A percentile compares a stretch with the other conserved stretches of the same genome.
These are phyloP conservation scores for Mortierella alpina DNA, from an alignment of 192 early-diverging fungal species.

Conservation along the genomic window DNA sequence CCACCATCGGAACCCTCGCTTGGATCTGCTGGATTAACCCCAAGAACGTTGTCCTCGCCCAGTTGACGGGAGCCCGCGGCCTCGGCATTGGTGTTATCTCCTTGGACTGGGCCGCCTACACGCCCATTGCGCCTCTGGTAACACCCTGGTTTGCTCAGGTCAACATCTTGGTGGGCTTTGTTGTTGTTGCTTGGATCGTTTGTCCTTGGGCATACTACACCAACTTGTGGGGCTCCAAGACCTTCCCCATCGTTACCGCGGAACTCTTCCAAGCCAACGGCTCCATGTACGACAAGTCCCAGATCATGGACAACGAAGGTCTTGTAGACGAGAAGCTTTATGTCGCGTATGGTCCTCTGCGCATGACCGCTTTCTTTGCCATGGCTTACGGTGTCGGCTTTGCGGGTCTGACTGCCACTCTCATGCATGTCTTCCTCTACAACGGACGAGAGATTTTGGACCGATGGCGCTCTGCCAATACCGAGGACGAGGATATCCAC, in stretches of 20 bases:
- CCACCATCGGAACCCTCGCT: slow-evolving; percentile 55
- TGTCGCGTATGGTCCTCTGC: slow-evolving; percentile 54
- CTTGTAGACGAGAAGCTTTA: slow-evolving; percentile 50
- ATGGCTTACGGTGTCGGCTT: slow-evolving; percentile 62
- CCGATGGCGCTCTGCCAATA: slow-evolving; percentile 52
- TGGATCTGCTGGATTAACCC: slow-evolving; percentile 62
- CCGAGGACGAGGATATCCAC: slow-evolving; percentile 67
- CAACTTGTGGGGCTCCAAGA: slow-evolving; percentile 57
- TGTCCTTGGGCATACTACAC: slow-evolving; percentile 58
- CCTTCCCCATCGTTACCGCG: slow-evolving; percentile 49
- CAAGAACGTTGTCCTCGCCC: slow-evolving; percentile 48
- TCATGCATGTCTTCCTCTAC: slow-evolving; percentile 71
- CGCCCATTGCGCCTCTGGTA: slow-evolving; percentile 53
- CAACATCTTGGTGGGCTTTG: slow-evolving; percentile 61
- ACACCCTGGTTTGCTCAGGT: slow-evolving; percentile 55
- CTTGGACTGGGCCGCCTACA: slow-evolving; percentile 69
- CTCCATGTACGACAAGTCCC: slow-evolving; percentile 29
- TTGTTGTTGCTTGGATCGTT: slow-evolving; percentile 61
- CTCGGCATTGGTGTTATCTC: slow-evolving; percentile 63
- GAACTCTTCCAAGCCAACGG: slow-evolving; percentile 45
- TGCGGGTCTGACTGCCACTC: slow-evolving; percentile 62
- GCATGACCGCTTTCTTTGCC: slow-evolving; percentile 55
- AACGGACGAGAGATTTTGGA: slow-evolving; percentile 75
- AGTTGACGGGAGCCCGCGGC: slow-evolving; percentile 58
- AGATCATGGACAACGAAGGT: slow-evolving; percentile 24